Evolutionary conservation across 83 land plant species (phyloP).

Genomic region (Diphasiastrum complanatum): DNA sequence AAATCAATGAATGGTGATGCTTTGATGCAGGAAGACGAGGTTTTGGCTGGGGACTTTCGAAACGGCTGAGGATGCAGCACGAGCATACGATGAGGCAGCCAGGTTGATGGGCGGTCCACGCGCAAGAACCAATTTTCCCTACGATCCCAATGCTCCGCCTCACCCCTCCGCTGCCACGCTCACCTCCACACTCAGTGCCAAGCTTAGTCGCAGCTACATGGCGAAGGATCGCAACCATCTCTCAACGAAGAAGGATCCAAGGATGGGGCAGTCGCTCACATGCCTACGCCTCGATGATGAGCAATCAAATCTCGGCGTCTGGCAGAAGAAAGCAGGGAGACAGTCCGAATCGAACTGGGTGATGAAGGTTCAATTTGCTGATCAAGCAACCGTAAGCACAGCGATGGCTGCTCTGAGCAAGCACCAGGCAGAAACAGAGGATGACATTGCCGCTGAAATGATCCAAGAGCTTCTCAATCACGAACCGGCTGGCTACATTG

Average conservation of each 20-base stretch:
- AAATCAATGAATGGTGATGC: too few relatives aligned
- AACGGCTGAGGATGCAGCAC: slow-evolving; percentile 72
- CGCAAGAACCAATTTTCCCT: slow-evolving; percentile 65
- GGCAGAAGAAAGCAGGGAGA: slow-evolving; percentile 29
- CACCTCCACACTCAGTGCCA: slow-evolving; percentile 54
- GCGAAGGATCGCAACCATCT: slow-evolving; percentile 25
- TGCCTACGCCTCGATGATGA: slow-evolving; percentile 29
- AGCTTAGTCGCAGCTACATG: slow-evolving; percentile 49
- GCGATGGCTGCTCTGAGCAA: not conserved
- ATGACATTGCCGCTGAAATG: slow-evolving; percentile 20
- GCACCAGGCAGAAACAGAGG: slow-evolving; percentile 13
- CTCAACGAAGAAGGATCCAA: not conserved
- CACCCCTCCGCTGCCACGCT: slow-evolving; percentile 40
- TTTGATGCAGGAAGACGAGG: slow-evolving; percentile 55
- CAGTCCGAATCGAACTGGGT: slow-evolving; percentile 32
- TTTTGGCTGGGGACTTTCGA: slow-evolving; percentile 77
- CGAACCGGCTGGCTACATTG: too few relatives aligned
- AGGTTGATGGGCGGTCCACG: slow-evolving; percentile 60
- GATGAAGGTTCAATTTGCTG: slow-evolving; percentile 27
- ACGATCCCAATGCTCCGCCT: slow-evolving; percentile 38
- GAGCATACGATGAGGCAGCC: slow-evolving; percentile 68
- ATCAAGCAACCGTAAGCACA: not conserved
- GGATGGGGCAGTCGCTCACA: slow-evolving; percentile 24
- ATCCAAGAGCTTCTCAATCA: slow-evolving; percentile 23
- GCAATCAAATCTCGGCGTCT: slow-evolving; percentile 28